These are phyloP conservation scores for Phaeoacremonium minimum DNA, from an alignment of 2,329 filamentous ascomycete genomes.

Conservation along the genomic window DNA sequence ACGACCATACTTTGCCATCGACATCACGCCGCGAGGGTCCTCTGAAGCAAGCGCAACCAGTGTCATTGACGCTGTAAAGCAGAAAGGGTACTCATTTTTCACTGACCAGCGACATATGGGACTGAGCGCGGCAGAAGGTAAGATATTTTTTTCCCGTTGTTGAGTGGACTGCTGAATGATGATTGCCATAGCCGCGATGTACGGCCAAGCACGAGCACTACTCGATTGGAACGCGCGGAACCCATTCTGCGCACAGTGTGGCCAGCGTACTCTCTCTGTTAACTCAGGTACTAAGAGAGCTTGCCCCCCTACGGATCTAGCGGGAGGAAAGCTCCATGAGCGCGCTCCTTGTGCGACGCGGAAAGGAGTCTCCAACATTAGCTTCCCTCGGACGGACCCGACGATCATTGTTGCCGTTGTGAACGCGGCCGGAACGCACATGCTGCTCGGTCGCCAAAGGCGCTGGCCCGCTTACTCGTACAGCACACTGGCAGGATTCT, in stretches of 20 bases:
- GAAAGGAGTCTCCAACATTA: constrained; percentile 82
- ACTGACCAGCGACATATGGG: constrained; percentile 46
- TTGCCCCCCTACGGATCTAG: constrained; percentile 68
- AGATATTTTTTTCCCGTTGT: constrained; percentile 2
- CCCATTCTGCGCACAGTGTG: constrained; percentile 87
- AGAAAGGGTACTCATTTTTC: constrained; percentile 60
- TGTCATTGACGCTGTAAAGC: constrained; percentile 54
- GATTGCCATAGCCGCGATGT: constrained; percentile 69
- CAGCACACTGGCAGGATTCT: constrained; percentile 81
- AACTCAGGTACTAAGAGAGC: constrained; percentile 78
- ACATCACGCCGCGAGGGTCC: constrained; percentile 70
- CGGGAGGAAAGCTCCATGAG: constrained; percentile 38
- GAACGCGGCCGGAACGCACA: constrained; percentile 68
- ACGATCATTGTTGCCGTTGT: constrained; percentile 94
- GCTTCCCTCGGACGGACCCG: constrained; percentile 88
- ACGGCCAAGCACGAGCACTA: constrained; percentile 81
- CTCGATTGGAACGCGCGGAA: constrained; percentile 94
- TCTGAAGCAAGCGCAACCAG: constrained; percentile 52
- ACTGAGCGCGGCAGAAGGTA: constrained; percentile 43
- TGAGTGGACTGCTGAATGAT: neutral
- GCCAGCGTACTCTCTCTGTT: constrained; percentile 72
- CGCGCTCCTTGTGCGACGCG: constrained; percentile 76
- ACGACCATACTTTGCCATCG: constrained; percentile 82
- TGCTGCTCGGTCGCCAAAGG: constrained; percentile 82
- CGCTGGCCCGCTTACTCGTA: constrained; percentile 84